phyloP scores from a whole-genome alignment of 768 basidiomycete species.

The Lactarius hatsudake region DNA sequence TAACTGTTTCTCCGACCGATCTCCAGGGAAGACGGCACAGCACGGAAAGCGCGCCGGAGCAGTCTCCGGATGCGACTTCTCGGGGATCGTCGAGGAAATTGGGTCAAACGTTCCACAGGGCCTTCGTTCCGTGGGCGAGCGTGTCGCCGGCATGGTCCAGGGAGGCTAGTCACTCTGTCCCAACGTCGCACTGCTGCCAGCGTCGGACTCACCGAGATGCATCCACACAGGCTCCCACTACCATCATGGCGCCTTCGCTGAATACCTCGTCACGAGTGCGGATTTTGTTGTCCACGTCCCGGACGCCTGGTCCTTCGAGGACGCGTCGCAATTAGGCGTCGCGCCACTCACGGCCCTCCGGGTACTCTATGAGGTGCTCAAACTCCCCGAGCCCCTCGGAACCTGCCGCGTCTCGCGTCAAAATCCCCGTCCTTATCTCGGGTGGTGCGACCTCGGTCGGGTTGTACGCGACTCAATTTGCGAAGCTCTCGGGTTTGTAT shows the following conservation, averaged over 20 bases:
- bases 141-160: constrained; percentile 32
- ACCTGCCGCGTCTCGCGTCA: not conserved
- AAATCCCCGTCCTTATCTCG: constrained; percentile 32
- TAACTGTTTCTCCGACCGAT: not conserved
- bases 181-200: not conserved
- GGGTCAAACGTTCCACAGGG: constrained; percentile 26
- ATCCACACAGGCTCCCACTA: constrained; percentile 19
- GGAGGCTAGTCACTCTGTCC: constrained; percentile 22
- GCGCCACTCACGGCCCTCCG: constrained; percentile 23
- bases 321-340: constrained; percentile 22
- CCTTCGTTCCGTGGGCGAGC: constrained; percentile 30
- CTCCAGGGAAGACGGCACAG: constrained; percentile 12
- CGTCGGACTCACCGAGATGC: not conserved
- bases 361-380: constrained; percentile 21
- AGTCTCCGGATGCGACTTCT: constrained; percentile 32
- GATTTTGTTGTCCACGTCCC: constrained; percentile 28
- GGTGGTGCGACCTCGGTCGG: constrained; percentile 39
- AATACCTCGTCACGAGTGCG: constrained; percentile 31
- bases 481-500: constrained; percentile 34
- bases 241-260: constrained; percentile 31
- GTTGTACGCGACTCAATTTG: constrained; percentile 33
- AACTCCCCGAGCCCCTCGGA: constrained; percentile 2
- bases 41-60: constrained; percentile 21
- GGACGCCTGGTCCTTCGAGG: constrained; percentile 23
- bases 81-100: constrained; percentile 30